phyloP scores from a whole-genome alignment of 768 basidiomycete species.

The Boletales sp. region DNA sequence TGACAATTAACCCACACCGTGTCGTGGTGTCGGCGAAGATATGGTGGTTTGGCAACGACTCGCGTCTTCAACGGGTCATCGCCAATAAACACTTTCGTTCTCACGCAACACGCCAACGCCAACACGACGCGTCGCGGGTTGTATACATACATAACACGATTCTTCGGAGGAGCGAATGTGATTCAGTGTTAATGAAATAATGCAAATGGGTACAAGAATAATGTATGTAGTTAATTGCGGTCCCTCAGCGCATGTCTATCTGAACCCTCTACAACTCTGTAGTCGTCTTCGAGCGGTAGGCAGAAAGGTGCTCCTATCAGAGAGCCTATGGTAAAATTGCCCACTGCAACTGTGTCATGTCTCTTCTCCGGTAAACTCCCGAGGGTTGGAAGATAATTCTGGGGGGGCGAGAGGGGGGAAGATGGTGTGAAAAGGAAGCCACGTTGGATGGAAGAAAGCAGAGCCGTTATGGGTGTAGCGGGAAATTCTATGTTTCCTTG shows the following conservation, averaged over 20 bases:
- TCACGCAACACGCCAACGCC: constrained; percentile 24
- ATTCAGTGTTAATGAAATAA: no score
- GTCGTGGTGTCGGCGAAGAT: constrained; percentile 1
- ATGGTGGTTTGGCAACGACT: constrained; percentile 1
- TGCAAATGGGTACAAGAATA: no score
- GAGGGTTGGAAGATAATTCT: constrained; percentile 34
- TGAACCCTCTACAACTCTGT: constrained; percentile 5
- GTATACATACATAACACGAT: no score
- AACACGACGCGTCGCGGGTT: constrained; percentile 19
- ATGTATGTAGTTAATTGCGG: constrained; percentile 20
- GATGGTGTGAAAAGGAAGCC: constrained; percentile 66
- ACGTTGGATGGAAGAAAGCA: constrained; percentile 58
- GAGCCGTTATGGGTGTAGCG: constrained; percentile 64
- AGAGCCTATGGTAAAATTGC: not conserved
- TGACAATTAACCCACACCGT: not conserved
- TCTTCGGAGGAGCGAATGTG: no score
- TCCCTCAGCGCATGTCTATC: constrained; percentile 24
- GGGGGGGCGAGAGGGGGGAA: constrained; percentile 58
- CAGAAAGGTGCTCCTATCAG: constrained; percentile 4
- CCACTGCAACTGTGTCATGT: not conserved
- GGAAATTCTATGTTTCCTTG: constrained; percentile 10
- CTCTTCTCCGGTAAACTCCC: constrained; percentile 5
- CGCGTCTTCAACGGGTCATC: constrained; percentile 1
- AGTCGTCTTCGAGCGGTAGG: constrained; percentile 7
- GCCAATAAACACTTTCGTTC: constrained; percentile 16